phyloP scores from a whole-genome alignment of 2,329 filamentous ascomycete genomes.

The Fusarium tanahbumbuense region DNA sequence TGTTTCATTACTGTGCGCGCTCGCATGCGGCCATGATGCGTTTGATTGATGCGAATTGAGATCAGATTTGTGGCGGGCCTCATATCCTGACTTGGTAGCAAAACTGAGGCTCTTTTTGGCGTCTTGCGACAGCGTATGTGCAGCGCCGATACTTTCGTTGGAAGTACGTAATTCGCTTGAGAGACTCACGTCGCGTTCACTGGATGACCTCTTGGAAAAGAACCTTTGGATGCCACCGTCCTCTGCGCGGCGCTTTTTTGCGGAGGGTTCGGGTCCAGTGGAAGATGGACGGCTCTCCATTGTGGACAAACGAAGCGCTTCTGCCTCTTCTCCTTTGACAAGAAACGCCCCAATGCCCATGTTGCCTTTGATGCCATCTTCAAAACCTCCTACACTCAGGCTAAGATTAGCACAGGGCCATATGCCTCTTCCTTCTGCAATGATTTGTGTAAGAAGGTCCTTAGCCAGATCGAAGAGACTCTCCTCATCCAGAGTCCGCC shows the following conservation, averaged over 20 bases:
- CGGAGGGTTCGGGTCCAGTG: constrained; percentile 38
- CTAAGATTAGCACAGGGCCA: constrained; percentile 96
- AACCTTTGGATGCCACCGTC: constrained; percentile 67
- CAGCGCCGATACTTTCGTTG: background rate
- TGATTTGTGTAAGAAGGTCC: constrained; percentile 79
- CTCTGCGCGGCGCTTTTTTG: constrained; percentile 55
- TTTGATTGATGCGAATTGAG: constrained; percentile 17
- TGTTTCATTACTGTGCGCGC: constrained; percentile 34
- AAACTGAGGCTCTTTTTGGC: constrained; percentile 22
- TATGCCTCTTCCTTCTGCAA: constrained; percentile 75
- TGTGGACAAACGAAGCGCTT: constrained; percentile 47
- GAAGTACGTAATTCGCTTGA: constrained; percentile 30
- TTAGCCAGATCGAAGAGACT: constrained; percentile 80
- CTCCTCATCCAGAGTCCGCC: constrained; percentile 77
- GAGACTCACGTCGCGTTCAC: constrained; percentile 43
- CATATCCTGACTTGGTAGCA: constrained; percentile 9
- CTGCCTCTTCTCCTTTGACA: constrained; percentile 77
- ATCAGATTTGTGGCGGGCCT: constrained; percentile 36
- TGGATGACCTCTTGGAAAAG: constrained; percentile 59
- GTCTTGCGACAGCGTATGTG: constrained; percentile 7
- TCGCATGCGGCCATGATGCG: constrained; percentile 20
- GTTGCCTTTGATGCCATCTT: constrained; percentile 86
- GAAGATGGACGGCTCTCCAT: constrained; percentile 38
- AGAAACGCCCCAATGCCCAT: constrained; percentile 88
- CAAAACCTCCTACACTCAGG: constrained; percentile 89